These are phyloP conservation scores for Flaveria sonorensis DNA, from an alignment of 129 eudicot genomes.

Conservation along the genomic window DNA sequence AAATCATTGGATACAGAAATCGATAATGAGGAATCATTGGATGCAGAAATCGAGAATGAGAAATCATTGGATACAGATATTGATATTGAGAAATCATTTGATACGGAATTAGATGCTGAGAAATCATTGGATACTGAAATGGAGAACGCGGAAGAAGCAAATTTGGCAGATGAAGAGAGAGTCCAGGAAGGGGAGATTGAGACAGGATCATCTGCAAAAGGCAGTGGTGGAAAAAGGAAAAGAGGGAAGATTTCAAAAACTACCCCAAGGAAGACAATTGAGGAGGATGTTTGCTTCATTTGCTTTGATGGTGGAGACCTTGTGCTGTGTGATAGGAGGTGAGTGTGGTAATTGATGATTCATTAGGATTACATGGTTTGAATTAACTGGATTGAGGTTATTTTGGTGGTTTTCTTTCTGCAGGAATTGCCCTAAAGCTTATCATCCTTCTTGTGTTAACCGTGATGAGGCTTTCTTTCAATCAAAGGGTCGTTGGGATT, in stretches of 20 bases:
- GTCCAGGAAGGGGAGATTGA: conserved; percentile 38
- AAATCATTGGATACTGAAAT: conserved; percentile 28
- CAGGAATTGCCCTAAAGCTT: conserved; percentile 97
- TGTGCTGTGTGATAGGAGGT: conserved; percentile 91
- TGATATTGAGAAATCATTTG: too few relatives aligned
- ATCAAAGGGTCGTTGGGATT: conserved; percentile 90
- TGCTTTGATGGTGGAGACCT: conserved; percentile 99
- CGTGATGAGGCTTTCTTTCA: conserved; percentile 83
- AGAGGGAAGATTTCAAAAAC: conserved; percentile 45
- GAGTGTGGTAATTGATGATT: conserved; percentile 18
- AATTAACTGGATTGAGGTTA: background rate
- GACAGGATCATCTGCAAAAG: conserved; percentile 40
- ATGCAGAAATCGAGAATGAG: conserved; percentile 11
- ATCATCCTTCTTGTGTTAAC: conserved; percentile 87
- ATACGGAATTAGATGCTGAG: conserved; percentile 12
- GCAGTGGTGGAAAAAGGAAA: conserved; percentile 56
- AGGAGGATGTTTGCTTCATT: conserved; percentile 89
- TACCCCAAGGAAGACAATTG: conserved; percentile 42
- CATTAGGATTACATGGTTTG: background rate
- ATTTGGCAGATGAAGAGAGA: conserved; percentile 41
- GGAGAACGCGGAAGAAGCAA: conserved; percentile 21
- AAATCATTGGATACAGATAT: background rate
- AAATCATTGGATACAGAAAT: conserved; percentile 7
- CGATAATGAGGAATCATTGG: background rate
- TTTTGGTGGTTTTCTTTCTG: conserved; percentile 14